Base-by-base conservation (phyloP, 331 rosid genomes). In the Pyracantha coccinea region DNA sequence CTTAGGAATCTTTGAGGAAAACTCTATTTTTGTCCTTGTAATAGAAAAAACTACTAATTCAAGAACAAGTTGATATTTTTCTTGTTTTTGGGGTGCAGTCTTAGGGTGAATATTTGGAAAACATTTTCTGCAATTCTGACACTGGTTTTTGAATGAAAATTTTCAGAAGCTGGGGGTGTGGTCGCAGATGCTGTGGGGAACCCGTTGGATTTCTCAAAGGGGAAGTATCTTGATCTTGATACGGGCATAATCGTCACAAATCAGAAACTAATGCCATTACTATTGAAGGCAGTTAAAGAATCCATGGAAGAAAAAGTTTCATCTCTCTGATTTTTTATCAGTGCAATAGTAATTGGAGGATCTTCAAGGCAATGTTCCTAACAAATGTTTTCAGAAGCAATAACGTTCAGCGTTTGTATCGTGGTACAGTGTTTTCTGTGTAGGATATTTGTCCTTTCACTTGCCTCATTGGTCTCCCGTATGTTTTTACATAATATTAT, bases 91-190 rank as follows among this genome's bases (percentile, higher is more conserved):
- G 13, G 45, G 2, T 28, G 16, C 25, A 53, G 41, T 13, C 6
- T 20, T 32, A 6, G 11, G 7, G 21, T 38, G 13, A 15, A 31
- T 4, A 50, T 5, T 12, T 15, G 20, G 8, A 52, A 17, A 52
- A 50, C 9, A 11, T 35, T 32, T 66, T 52, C 27, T 59, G 44
- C 57, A 4, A 10, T 20, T n/a, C 6, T 52, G 25, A 55, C 29
- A 57, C 73, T 29, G 32, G 6, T 77, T 76, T 65, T 64, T 50
- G 10, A 62, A 75, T 55, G 54, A 71, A 72, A 73, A 78, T 78
- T 9, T 83, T 70, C 77, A 94, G 98, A 94, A 78, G 98, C 97
- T 60, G 98, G 98, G 66, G 98, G 98, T 52, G 77, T 86, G 50
- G 95, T 53, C 75, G 61, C 85, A 3, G 99, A 94, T 79, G 97